Evolutionary conservation across 257 asterid species (phyloP).

Genomic region (Penstemon eatonii): DNA sequence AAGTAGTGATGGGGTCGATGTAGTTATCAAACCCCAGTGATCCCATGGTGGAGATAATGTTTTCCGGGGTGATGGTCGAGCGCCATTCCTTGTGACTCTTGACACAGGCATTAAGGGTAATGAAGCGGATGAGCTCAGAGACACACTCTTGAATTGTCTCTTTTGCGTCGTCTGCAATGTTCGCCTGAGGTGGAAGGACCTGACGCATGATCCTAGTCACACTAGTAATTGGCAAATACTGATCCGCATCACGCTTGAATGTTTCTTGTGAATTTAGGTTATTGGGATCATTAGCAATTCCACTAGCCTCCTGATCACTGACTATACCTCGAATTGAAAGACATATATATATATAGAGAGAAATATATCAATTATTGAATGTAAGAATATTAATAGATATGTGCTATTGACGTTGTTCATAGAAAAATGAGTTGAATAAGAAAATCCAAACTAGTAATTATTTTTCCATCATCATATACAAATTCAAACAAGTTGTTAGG

Average conservation of each 20-base stretch:
- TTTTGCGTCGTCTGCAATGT: constrained; percentile 17
- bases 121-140: constrained; percentile 16
- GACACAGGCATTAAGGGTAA: constrained; percentile 26
- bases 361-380: too few species aligned
- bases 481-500: too few species aligned
- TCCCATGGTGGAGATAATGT: constrained; percentile 18
- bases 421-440: too few species aligned
- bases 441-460: too few species aligned
- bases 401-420: too few species aligned
- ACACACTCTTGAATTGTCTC: constrained; percentile 21
- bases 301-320: too few species aligned
- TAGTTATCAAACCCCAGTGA: constrained; percentile 23
- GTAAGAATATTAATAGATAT: too few species aligned
- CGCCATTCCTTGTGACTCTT: constrained; percentile 21
- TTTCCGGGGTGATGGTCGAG: constrained; percentile 21
- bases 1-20: constrained; percentile 15
- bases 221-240: constrained; percentile 8
- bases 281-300: too few species aligned
- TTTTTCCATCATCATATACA: too few species aligned
- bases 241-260: background rate
- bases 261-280: background rate
- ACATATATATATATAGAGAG: too few species aligned
- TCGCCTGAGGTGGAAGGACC: constrained; percentile 19
- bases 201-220: constrained; percentile 17
- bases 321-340: too few species aligned